These are phyloP conservation scores for Tuber melanosporum DNA, from an alignment of 495 filamentous ascomycete genomes.

Conservation along the genomic window DNA sequence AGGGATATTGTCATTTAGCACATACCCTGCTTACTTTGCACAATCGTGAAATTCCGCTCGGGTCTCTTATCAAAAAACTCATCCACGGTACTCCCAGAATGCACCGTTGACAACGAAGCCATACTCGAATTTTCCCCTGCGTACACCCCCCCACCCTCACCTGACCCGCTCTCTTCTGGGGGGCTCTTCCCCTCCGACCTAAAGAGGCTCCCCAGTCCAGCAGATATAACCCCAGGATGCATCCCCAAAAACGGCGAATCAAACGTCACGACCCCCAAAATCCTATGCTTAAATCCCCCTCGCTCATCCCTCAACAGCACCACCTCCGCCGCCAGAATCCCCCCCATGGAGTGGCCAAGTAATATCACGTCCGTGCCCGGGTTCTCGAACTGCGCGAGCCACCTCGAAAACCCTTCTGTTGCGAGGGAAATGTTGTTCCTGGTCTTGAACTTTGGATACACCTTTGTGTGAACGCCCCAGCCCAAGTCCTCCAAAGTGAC, in stretches of 20 bases:
- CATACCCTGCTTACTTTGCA: constrained; percentile 29
- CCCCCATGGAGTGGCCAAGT: constrained; percentile 87
- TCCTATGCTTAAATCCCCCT: constrained; percentile 53
- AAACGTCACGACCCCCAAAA: constrained; percentile 75
- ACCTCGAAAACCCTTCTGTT: constrained; percentile 71
- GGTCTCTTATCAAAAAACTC: constrained; percentile 28
- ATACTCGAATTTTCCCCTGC: constrained; percentile 2
- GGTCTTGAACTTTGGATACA: constrained; percentile 87
- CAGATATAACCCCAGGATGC: constrained; percentile 76
- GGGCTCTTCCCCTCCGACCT: constrained; percentile 50
- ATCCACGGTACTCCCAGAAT: constrained; percentile 18
- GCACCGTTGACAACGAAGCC: constrained; percentile 13
- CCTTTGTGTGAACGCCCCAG: constrained; percentile 78
- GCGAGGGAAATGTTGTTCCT: constrained; percentile 67
- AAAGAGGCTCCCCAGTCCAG: constrained; percentile 73
- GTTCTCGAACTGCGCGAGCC: constrained; percentile 71
- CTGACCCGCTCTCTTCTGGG: constrained; percentile 20
- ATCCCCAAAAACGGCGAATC: constrained; percentile 85
- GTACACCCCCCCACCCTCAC: constrained; percentile 5
- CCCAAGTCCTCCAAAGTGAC: constrained; percentile 55
- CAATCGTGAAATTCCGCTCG: constrained; percentile 33
- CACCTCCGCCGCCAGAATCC: constrained; percentile 73
- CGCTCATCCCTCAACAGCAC: constrained; percentile 53
- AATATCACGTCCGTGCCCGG: constrained; percentile 70
- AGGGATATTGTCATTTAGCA: background rate